Evolutionary conservation across 768 basidiomycete species (phyloP), one percentile per base, ranked within the genome.

Genomic region (Suillus spraguei): DNA sequence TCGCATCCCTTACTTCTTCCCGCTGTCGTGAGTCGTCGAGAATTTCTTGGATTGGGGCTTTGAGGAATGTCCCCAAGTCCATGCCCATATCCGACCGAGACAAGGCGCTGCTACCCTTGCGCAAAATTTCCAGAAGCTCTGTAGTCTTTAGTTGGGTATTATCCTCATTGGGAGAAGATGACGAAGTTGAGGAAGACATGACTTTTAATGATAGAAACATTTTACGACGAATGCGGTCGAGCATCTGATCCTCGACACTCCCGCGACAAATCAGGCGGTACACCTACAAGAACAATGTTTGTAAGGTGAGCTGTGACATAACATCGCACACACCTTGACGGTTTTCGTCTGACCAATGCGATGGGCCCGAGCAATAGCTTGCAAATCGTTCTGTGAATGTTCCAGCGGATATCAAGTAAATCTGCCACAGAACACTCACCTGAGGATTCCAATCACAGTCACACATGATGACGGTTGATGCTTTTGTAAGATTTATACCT

Each of bases 301-400:
- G 17, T 58, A 58, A 1, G 9, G 17, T 20, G 6, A 20, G 24
- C 28, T 41, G 0, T 33, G 41, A n/a, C 5, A 32, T 38, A 39
- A 52, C 41, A 41, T 35, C 6, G 13, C 35, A 22, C 69, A 32
- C 68, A 86, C 85, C 72, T 89, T 85, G 64, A 92, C 90, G 32
- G 78, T 77, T 69, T 89, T 90, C 59, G 83, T 90, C 72, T 92
- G 90, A 7, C 90, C 90, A 60, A 91, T 90, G 11, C 92, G 85
- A 72, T 94, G 92, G 0, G 92, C 92, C 47, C 92, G 82, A 28
- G 92, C 92, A 73, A 94, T 92, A 0, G 92, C 92, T 75, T 94
- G 92, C 7, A 94, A 76, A 72, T 94, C 92, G 71, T 91, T 93
- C 73, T 92, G 65, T 28, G 17, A 28, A 22, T 4, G 5, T 22